Percentiles rank a stretch among this genome's conserved stretches.
Evolutionary conservation across 2,329 filamentous ascomycete genomes (phyloP).

Genomic region (Penicillium sp.): DNA sequence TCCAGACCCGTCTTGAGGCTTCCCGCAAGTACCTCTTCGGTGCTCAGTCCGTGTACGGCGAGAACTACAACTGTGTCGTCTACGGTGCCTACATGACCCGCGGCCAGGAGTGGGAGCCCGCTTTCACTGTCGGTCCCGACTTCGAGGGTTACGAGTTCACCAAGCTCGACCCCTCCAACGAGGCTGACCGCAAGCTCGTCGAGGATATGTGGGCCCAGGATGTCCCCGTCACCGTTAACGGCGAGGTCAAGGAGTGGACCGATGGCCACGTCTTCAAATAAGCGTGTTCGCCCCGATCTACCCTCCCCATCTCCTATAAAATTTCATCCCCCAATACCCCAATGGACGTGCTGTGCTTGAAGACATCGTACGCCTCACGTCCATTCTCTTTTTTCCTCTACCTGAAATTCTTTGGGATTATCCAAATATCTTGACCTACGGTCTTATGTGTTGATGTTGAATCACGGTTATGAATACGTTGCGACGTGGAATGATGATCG

Average conservation of each 20-base stretch:
- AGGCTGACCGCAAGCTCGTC: constrained; percentile 81
- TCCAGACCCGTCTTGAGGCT: constrained; percentile 94
- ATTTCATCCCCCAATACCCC: constrained; percentile 23
- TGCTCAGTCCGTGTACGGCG: constrained; percentile 81
- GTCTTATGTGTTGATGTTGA: constrained; percentile 26
- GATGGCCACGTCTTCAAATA: constrained; percentile 99
- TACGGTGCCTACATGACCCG: constrained; percentile 93
- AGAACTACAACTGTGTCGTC: constrained; percentile 84
- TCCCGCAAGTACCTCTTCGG: constrained; percentile 99
- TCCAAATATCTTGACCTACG: constrained; percentile 16
- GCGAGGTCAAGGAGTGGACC: constrained; percentile 85
- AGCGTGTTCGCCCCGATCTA: constrained; percentile 35
- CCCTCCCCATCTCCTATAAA: constrained; percentile 10
- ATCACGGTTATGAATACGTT: constrained; percentile 27
- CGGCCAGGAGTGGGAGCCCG: constrained; percentile 71
- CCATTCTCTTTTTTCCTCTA: constrained; percentile 8
- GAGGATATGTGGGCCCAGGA: constrained; percentile 92
- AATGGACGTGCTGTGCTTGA: constrained; percentile 9
- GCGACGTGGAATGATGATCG: constrained; percentile 26
- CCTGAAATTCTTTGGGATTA: constrained; percentile 7
- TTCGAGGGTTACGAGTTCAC: constrained; percentile 94
- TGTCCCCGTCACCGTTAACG: constrained; percentile 72
- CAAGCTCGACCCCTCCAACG: constrained; percentile 88
- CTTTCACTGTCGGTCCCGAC: constrained; percentile 96
- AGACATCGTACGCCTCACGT: constrained; percentile 5